Base-by-base conservation (phyloP, 192 early-diverging fungal genomes). In the Podila verticillata region DNA sequence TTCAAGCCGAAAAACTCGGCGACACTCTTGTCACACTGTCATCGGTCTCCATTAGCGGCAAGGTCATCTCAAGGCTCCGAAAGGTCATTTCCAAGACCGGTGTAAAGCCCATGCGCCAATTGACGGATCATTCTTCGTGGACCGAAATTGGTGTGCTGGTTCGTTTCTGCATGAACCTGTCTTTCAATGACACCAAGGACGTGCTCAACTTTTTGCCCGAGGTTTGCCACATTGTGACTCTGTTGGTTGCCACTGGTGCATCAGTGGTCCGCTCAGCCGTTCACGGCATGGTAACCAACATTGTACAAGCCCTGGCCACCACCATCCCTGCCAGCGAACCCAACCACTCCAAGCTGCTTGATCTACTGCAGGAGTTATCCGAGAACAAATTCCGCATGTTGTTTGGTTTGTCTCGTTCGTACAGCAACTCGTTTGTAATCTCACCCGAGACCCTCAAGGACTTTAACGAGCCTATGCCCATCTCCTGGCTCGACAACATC, bases 261-360 rank as follows among this genome's bases (percentile, higher is more conserved):
- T 92, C 95, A 6, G 69, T 95, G 29, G 93, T 98, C 61, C 90
- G 96, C 7, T 86, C 92, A 0, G 92, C 95, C n/a, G 89, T 98
- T 13, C 96, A 99, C 72, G 96, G 96, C n/a, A 90, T 97, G 47
- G 94, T 96, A 5, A 91, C 97, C 67, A 97, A 99, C 65, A 87
- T 96, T 34, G 90, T 99, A 17, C 97, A 98, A 75, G 91, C 92
- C 2, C 72, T 98, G 54, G 90, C 86, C 19, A 93, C 93, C 2
- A 66, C 89, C 1, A 87, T 90, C 29, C 84, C 87, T 20, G 69
- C 92, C 30, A 85, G 85, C 30, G 87, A 89, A 61, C 83, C 72
- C 29, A 89, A 87, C 44, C 65, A 87, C 20, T 77, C 84, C n/a
- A 87, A 86, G 59, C 70, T 95, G 28, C 79, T 88, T 48, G 61